Conservation (phyloP, 768 basidiomycete genomes). For the Pleurotus ostreatus region DNA sequence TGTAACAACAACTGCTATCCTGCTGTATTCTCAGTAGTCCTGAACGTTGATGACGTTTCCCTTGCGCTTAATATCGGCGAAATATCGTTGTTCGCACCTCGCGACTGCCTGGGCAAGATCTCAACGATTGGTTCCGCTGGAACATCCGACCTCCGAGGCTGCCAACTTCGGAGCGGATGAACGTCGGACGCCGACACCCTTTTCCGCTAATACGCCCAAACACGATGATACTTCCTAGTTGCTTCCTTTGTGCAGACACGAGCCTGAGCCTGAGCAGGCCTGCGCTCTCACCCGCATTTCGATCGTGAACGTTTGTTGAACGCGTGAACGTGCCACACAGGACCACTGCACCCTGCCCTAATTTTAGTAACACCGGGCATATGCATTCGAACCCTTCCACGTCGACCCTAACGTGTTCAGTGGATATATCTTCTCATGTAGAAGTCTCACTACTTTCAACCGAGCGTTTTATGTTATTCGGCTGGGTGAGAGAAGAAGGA, state of each 20-base stretch:
- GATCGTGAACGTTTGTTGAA: background rate
- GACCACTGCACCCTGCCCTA: background rate
- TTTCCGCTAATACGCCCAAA: background rate
- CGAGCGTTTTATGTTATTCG: no score
- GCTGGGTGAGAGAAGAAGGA: no score
- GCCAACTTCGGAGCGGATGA: background rate
- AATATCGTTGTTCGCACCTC: background rate
- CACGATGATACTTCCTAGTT: background rate
- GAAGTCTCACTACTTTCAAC: no score
- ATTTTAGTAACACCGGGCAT: background rate
- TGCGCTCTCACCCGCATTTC: background rate
- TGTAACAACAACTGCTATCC: background rate
- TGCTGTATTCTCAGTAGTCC: no score
- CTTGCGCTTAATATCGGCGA: conserved; percentile 5
- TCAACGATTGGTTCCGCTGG: background rate
- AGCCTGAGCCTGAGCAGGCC: background rate
- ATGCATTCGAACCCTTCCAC: background rate
- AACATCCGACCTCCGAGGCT: conserved; percentile 3
- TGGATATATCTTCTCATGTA: no score
- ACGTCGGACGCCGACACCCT: background rate
- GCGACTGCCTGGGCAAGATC: background rate
- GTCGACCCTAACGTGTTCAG: background rate
- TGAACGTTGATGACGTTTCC: background rate
- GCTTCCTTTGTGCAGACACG: background rate
- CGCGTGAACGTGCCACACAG: background rate